Evolutionary conservation across 2,329 filamentous ascomycete species (phyloP).

Genomic region (Aspergillus transmontanensis): DNA sequence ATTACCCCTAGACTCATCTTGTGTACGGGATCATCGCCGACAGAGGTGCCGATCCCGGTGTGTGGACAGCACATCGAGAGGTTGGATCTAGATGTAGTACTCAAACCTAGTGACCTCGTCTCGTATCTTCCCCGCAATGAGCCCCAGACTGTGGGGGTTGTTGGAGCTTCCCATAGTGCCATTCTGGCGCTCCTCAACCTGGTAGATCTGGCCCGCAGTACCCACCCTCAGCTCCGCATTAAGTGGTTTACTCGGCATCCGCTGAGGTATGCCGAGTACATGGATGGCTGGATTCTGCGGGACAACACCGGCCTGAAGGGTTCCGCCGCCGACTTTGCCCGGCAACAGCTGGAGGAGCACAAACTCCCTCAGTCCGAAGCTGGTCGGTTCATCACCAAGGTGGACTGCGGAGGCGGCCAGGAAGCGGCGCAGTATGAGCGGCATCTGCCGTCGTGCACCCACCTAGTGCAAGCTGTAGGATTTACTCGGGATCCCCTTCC

Average conservation of each 20-base stretch:
- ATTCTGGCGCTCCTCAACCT: conserved; percentile 66
- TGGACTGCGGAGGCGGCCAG: conserved; percentile 46
- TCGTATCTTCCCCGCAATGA: conserved; percentile 41
- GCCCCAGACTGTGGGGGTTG: conserved; percentile 54
- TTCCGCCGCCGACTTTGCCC: conserved; percentile 61
- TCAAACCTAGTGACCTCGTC: conserved; percentile 56
- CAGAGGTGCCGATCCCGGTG: conserved; percentile 47
- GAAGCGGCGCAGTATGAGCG: conserved; percentile 52
- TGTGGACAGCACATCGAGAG: conserved; percentile 42
- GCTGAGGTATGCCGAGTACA: conserved; percentile 63
- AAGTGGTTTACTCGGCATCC: conserved; percentile 66
- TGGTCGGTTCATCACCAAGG: conserved; percentile 50
- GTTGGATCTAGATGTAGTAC: conserved; percentile 58
- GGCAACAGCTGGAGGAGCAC: conserved; percentile 59
- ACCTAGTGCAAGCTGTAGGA: conserved; percentile 63
- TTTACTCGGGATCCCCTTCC: conserved; percentile 57
- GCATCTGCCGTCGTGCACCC: conserved; percentile 52
- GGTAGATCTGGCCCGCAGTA: conserved; percentile 53
- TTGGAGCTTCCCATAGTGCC: conserved; percentile 66
- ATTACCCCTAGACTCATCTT: conserved; percentile 55
- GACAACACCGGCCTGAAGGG: conserved; percentile 70
- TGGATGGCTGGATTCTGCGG: conserved; percentile 64
- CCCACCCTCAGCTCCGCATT: conserved; percentile 57
- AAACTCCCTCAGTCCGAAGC: conserved; percentile 50
- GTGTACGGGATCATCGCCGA: conserved; percentile 61